Conservation (phyloP, 2,329 filamentous ascomycete species). For the Sphaceloma murrayae region DNA sequence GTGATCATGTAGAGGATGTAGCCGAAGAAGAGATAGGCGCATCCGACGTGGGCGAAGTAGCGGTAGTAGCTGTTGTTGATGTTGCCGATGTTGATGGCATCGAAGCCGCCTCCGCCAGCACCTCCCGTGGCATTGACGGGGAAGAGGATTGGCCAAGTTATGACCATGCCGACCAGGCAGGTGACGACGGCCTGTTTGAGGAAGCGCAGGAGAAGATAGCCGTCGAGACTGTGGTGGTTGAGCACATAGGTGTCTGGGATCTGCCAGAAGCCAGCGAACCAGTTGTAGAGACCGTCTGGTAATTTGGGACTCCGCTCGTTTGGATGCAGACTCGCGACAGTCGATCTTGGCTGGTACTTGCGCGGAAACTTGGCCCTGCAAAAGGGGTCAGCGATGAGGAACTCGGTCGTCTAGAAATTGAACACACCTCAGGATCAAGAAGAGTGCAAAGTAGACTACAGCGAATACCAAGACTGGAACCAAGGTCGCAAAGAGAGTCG, state of each 20-base stretch:
- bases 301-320: constrained; percentile 34
- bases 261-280: constrained; percentile 41
- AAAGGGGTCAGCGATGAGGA: neutral
- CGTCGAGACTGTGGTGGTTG: constrained; percentile 85
- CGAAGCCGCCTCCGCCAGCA: constrained; percentile 53
- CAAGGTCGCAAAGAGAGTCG: constrained; percentile 29
- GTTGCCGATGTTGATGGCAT: constrained; percentile 72
- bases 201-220: constrained; percentile 83
- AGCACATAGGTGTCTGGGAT: constrained; percentile 68
- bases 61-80: constrained; percentile 54
- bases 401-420: too few relatives aligned
- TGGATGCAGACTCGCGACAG: constrained; percentile 34
- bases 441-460: constrained; percentile 29
- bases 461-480: constrained; percentile 29
- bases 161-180: constrained; percentile 69
- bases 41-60: constrained; percentile 72
- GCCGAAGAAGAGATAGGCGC: constrained; percentile 73
- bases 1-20: constrained; percentile 74
- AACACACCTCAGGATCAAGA: constrained; percentile 29
- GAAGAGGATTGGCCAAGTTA: constrained; percentile 83
- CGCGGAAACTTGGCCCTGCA: constrained; percentile 34
- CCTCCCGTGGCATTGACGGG: constrained; percentile 82
- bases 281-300: constrained; percentile 29
- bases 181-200: constrained; percentile 69
- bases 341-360: constrained; percentile 39